Conservation (phyloP, 208 protist genomes). For the Leishmania tropica region DNA sequence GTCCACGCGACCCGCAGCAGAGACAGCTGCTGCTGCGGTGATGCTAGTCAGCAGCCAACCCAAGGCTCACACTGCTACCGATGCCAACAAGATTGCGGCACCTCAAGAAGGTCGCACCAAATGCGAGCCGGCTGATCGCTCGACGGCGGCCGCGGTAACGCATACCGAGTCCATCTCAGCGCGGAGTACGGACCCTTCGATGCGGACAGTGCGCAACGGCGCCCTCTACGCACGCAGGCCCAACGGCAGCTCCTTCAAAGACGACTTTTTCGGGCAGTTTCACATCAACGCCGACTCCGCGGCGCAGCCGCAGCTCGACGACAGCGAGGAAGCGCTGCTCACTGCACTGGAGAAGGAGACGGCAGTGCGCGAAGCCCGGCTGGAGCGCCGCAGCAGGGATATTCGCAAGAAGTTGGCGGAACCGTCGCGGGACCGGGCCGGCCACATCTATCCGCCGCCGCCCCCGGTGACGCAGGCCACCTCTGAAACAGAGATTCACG, state of each 20-base stretch:
- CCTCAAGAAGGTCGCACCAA: neutral
- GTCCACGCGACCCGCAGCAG: neutral
- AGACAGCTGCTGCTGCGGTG: neutral
- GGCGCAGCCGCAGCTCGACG: neutral
- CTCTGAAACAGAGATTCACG: constrained; percentile 62
- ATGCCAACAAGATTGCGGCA: neutral
- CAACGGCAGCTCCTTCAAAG: neutral
- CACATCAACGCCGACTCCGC: neutral
- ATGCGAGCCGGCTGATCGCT: neutral
- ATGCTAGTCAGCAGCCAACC: neutral
- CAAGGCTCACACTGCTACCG: neutral
- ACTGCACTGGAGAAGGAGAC: constrained; percentile 41
- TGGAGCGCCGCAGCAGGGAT: constrained; percentile 30
- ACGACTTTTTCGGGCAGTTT: neutral
- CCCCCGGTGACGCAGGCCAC: constrained; percentile 54
- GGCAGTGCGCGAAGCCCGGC: constrained; percentile 38
- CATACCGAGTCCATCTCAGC: neutral
- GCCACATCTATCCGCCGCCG: constrained; percentile 36
- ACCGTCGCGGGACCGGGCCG: neutral
- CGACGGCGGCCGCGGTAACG: neutral
- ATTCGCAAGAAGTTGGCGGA: constrained; percentile 25
- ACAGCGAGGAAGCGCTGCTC: constrained; percentile 29
- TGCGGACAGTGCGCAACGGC: constrained; percentile 21
- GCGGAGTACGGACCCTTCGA: neutral
- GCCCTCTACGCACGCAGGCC: constrained; percentile 15